Evolutionary conservation across 225 moss, liverwort and hornwort genomes (phyloP).

Genomic region (Physcomitrium patens): DNA sequence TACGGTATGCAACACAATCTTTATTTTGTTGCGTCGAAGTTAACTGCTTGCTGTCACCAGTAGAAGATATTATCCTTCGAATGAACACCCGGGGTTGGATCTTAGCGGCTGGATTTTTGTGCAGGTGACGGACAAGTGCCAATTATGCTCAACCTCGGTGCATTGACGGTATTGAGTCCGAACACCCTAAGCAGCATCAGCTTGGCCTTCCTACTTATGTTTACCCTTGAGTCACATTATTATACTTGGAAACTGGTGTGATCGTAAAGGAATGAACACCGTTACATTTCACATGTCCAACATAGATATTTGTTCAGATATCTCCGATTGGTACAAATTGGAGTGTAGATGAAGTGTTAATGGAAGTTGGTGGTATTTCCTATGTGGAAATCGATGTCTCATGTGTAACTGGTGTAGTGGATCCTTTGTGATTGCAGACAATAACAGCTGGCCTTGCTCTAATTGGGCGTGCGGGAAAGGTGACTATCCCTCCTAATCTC

Average conservation of each 20-base stretch:
- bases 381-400: background rate
- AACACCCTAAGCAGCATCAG: constrained; percentile 13
- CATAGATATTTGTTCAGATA: background rate
- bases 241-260: background rate
- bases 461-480: constrained; percentile 91
- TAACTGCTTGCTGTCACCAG: background rate
- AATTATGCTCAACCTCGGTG: constrained; percentile 75
- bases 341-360: background rate
- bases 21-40: background rate
- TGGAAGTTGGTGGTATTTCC: background rate
- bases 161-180: constrained; percentile 63
- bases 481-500: constrained; percentile 18
- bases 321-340: background rate
- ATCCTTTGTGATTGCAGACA: constrained; percentile 51
- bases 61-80: constrained; percentile 6
- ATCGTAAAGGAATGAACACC: background rate
- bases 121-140: constrained; percentile 98
- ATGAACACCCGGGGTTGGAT: constrained; percentile 3
- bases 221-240: background rate
- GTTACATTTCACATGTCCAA: background rate
- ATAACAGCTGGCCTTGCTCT: constrained; percentile 86
- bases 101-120: constrained; percentile 27
- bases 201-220: constrained; percentile 7
- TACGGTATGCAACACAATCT: constrained; percentile 61
- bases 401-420: background rate